Evolutionary conservation across 495 filamentous ascomycete species (phyloP).

Genomic region (Penicillium robsamsonii): DNA sequence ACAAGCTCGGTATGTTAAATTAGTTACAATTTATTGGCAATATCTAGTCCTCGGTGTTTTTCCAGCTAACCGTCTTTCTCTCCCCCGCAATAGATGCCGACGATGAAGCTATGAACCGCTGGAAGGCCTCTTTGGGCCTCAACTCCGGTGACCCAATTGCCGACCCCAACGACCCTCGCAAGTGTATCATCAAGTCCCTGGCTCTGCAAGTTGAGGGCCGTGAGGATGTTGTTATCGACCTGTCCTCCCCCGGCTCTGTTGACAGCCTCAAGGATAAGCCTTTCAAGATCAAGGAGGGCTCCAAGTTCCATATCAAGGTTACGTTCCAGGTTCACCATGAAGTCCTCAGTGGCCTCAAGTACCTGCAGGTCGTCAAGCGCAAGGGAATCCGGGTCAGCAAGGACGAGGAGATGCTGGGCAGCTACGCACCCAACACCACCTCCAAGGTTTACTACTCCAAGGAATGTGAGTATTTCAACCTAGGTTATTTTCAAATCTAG

Average conservation of each 20-base stretch:
- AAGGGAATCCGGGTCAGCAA: constrained; percentile 82
- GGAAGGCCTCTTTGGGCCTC: constrained; percentile 94
- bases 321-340: constrained; percentile 94
- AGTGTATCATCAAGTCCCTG: constrained; percentile 86
- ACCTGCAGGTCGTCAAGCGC: constrained; percentile 87
- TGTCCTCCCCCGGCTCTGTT: constrained; percentile 62
- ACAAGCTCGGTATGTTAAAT: constrained; percentile 74
- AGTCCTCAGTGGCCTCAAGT: constrained; percentile 90
- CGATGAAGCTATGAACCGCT: constrained; percentile 92
- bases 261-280: constrained; percentile 76
- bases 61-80: constrained; percentile 7
- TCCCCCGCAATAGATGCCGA: constrained; percentile 48
- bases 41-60: not conserved
- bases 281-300: constrained; percentile 95
- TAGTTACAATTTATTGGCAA: not conserved
- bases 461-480: constrained; percentile 65
- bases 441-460: constrained; percentile 82
- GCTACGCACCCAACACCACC: constrained; percentile 84
- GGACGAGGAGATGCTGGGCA: constrained; percentile 96
- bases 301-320: constrained; percentile 87
- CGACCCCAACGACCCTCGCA: constrained; percentile 73
- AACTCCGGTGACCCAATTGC: constrained; percentile 60
- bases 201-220: constrained; percentile 79
- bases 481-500: not conserved
- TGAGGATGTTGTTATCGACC: constrained; percentile 78